These are phyloP conservation scores for Chenopodium quinoa DNA, from an alignment of 148 eudicot species.

Conservation along the genomic window DNA sequence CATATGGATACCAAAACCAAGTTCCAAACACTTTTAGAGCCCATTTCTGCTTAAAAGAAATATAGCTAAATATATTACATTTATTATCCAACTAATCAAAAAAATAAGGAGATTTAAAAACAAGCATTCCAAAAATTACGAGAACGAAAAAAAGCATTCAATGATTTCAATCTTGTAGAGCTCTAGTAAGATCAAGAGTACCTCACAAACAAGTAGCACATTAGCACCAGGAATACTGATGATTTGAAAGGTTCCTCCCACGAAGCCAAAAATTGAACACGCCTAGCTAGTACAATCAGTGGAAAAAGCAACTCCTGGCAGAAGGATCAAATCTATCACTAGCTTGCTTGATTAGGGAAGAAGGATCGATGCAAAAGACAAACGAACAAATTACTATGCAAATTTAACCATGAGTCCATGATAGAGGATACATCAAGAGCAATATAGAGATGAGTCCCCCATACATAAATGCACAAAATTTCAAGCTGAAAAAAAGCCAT, in stretches of 20 bases:
- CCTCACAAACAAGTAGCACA: constrained; percentile 54
- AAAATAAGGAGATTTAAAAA: no score
- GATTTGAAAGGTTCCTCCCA: constrained; percentile 79
- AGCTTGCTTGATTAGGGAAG: neutral
- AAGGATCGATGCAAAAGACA: neutral
- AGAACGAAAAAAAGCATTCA: no score
- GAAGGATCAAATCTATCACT: neutral
- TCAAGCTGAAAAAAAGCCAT: no score
- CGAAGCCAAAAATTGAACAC: constrained; percentile 53
- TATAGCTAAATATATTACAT: neutral
- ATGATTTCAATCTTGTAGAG: no score
- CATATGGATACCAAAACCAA: neutral
- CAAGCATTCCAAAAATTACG: no score
- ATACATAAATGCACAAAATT: no score
- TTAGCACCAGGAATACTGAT: constrained; percentile 46
- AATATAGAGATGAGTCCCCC: no score
- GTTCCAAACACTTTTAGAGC: neutral
- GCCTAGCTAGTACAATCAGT: constrained; percentile 31
- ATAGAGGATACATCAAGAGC: no score
- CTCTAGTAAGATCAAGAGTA: constrained; percentile 20
- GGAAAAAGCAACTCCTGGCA: constrained; percentile 78
- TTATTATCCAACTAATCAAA: neutral
- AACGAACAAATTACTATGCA: neutral
- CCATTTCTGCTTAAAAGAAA: neutral
- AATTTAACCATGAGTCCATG: no score